Percentiles rank a stretch among this genome's conserved stretches.
Conservation (phyloP, 1,139 yeast species). For the Nakaseomyces glabratus region DNA sequence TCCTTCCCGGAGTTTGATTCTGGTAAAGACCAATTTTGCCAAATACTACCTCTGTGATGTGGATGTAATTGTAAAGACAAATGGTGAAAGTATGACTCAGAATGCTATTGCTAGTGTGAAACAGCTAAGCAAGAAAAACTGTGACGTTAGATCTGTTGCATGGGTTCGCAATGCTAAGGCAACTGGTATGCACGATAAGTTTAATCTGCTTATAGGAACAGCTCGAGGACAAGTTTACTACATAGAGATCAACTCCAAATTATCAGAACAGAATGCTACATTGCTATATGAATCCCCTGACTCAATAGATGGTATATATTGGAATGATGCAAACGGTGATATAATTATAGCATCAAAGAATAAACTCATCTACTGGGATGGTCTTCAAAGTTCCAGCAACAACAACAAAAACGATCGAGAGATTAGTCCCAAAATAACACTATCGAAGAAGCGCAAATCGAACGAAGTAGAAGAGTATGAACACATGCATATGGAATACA, state of each 20-base stretch:
- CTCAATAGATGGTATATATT: slow-evolving; percentile 24
- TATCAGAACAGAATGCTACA: slow-evolving; percentile 8
- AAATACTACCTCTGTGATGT: slow-evolving; percentile 23
- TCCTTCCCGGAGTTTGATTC: slow-evolving; percentile 15
- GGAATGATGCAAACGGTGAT: slow-evolving; percentile 9
- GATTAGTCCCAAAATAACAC: slow-evolving; percentile 9
- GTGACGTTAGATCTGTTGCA: slow-evolving; percentile 19
- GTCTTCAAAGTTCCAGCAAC: slow-evolving; percentile 13
- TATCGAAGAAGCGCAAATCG: slow-evolving; percentile 21
- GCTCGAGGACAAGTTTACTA: slow-evolving; percentile 20
- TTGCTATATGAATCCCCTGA: slow-evolving; percentile 11
- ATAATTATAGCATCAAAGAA: slow-evolving; percentile 33
- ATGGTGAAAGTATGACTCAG: slow-evolving; percentile 7
- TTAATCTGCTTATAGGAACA: slow-evolving; percentile 23
- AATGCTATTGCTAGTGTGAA: slow-evolving; percentile 13
- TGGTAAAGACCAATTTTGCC: slow-evolving; percentile 28
- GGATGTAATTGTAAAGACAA: slow-evolving; percentile 8
- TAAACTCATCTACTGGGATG: slow-evolving; percentile 36
- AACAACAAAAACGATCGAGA: neutral
- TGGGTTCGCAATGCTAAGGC: slow-evolving; percentile 17
- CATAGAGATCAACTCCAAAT: slow-evolving; percentile 10
- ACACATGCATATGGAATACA: slow-evolving; percentile 27
- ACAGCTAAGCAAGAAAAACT: slow-evolving; percentile 21
- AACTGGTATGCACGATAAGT: neutral
- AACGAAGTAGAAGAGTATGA: slow-evolving; percentile 33